Evolutionary conservation across 2,329 filamentous ascomycete genomes (phyloP), one percentile per base, ranked within the genome.

Genomic region (Hypoxylon rubiginosum): DNA sequence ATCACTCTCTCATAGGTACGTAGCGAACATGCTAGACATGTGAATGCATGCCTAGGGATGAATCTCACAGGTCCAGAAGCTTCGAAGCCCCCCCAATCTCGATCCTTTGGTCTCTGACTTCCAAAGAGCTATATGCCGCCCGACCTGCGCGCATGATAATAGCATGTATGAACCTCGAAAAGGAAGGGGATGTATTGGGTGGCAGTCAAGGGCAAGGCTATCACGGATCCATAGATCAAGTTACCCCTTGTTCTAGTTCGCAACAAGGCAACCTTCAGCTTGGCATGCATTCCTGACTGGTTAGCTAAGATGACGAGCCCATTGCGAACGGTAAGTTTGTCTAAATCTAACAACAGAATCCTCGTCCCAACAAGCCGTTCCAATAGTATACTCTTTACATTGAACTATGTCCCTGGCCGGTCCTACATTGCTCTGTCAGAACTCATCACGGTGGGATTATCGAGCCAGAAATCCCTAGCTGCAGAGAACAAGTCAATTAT

Each of bases 401-500:
- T 15, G 17, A 5, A 7, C 19, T n/a, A 52, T 48, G 24, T 32
- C 43, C 11, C 30, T 45, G 41, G 55, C 13, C 28, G 45, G 26
- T 58, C 55, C 54, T 30, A 58, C 11, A 30, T 54, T 53, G n/a
- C 15, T 41, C 39, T 34, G 24, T 26, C 11, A 15, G 28, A 24
- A 7, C 32, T 30, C 41, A 52, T 24, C 28, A 15, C 7, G 17
- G 26, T 30, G 24, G 36, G 34, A 11, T 17, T 19, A n/a, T 54
- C 24, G 9, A 32, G 13, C 34, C 32, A 10, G 19, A 36, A 21
- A 43, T 26, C n/a, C 11, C 34, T 30, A 45, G n/a, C 46, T 53
- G 32, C 56, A 59, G 39, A n/a, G 17, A 41, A 63, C 58, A 13
- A 43, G 56, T 59, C 45, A 41, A 15, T 24, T 56, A 13, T 13